Conservation (phyloP, 371 early-diverging fungal species). For the Mortierella sp. region DNA sequence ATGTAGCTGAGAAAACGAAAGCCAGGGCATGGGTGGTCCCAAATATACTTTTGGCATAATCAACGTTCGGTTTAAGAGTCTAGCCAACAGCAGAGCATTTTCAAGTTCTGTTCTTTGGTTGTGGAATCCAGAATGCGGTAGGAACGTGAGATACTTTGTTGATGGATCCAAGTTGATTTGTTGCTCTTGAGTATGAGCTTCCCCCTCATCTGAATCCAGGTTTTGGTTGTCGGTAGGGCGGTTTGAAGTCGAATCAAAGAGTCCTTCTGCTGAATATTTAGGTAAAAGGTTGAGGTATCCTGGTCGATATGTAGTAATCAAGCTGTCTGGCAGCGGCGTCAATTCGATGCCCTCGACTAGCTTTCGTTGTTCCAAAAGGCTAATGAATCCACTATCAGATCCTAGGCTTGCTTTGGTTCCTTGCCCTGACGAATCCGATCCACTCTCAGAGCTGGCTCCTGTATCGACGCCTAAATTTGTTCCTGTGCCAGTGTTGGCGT, state of each 20-base stretch:
- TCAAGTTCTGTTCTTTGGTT: conserved; percentile 71
- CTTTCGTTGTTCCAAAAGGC: conserved; percentile 29
- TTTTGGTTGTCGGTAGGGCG: background rate
- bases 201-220: background rate
- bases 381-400: conserved; percentile 3
- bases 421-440: background rate
- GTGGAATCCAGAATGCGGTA: conserved; percentile 71
- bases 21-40: conserved; percentile 72
- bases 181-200: background rate
- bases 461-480: background rate
- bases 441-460: background rate
- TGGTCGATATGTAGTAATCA: conserved; percentile 45
- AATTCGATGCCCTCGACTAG: conserved; percentile 28
- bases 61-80: conserved; percentile 67
- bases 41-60: conserved; percentile 69
- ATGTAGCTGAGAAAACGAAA: conserved; percentile 54
- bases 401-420: background rate
- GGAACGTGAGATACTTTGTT: conserved; percentile 61
- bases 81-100: conserved; percentile 68
- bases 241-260: background rate
- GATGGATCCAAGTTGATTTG: conserved; percentile 22
- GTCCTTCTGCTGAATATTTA: background rate
- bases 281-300: conserved; percentile 15
- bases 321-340: conserved; percentile 29
- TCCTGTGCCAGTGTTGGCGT: background rate